Percentiles rank a stretch among this genome's conserved stretches.
Conservation (phyloP, 306 rosid species). For the Fagus sylvatica region DNA sequence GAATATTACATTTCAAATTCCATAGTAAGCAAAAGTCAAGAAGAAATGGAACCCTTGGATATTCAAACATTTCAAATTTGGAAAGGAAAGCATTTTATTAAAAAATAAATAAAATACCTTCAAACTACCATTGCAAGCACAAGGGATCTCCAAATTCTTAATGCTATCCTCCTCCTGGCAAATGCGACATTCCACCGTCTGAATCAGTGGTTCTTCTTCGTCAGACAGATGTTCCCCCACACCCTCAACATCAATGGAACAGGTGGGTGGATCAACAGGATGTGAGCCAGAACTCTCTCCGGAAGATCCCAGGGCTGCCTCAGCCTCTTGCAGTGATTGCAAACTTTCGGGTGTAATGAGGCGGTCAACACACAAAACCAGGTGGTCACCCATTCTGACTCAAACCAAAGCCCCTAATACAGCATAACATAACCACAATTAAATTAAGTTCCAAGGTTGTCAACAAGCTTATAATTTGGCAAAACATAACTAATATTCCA, state of each 20-base stretch:
- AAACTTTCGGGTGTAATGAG: conserved; percentile 29
- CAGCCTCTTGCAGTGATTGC: conserved; percentile 33
- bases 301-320: conserved; percentile 24
- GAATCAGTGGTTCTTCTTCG: conserved; percentile 47
- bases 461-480: conserved; percentile 2
- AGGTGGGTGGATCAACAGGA: conserved; percentile 25
- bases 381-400: conserved; percentile 43
- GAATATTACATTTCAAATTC: neutral
- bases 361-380: conserved; percentile 47
- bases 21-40: neutral
- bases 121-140: conserved; percentile 67
- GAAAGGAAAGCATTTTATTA: neutral
- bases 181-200: conserved; percentile 61
- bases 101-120: conserved; percentile 33
- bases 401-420: conserved; percentile 24
- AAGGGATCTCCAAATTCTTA: conserved; percentile 56
- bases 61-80: neutral
- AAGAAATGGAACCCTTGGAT: neutral
- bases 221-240: conserved; percentile 30
- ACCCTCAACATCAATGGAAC: conserved; percentile 32
- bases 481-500: neutral
- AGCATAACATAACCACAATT: neutral
- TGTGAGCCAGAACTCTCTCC: conserved; percentile 25
- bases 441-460: neutral
- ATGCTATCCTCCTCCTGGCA: conserved; percentile 64